Conservation (phyloP, 108 stramenopile genomes). For the Cylindrotheca closterium region DNA sequence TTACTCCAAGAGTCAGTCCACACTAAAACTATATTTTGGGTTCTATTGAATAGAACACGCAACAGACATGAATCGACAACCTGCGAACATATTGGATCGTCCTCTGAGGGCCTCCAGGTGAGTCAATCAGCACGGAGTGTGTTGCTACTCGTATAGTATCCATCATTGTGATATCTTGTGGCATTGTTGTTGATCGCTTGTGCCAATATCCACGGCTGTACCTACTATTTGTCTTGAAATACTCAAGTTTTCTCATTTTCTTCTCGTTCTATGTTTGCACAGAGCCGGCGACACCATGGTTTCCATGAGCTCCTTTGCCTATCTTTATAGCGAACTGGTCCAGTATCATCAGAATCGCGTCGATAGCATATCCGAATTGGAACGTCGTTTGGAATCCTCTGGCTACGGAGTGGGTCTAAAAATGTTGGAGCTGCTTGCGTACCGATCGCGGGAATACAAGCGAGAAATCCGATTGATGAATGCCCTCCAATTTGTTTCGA, state of each 20-base stretch:
- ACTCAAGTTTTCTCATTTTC: not conserved
- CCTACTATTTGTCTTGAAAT: not conserved
- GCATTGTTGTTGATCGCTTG: slow-evolving; percentile 1
- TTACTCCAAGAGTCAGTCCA: no score
- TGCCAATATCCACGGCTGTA: not conserved
- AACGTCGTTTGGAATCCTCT: slow-evolving; percentile 85
- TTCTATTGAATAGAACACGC: no score
- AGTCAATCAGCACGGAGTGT: no score
- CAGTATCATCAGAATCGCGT: slow-evolving; percentile 93
- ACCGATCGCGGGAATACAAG: slow-evolving; percentile 77
- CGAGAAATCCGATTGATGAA: slow-evolving; percentile 85
- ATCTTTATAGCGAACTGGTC: slow-evolving; percentile 94
- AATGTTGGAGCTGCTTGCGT: slow-evolving; percentile 87
- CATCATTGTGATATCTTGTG: not conserved
- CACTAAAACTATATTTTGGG: no score
- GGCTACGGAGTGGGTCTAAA: slow-evolving; percentile 93
- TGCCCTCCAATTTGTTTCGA: slow-evolving; percentile 91
- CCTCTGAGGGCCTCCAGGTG: slow-evolving; percentile 61
- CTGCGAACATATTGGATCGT: slow-evolving; percentile 60
- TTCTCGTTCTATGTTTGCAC: not conserved
- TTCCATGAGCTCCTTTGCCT: slow-evolving; percentile 90
- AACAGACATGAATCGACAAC: slow-evolving; percentile 29
- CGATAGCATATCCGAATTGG: slow-evolving; percentile 88
- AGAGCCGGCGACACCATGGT: slow-evolving; percentile 42
- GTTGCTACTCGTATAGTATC: no score